Conservation (phyloP, 257 asterid species). For the Linaria vulgaris region DNA sequence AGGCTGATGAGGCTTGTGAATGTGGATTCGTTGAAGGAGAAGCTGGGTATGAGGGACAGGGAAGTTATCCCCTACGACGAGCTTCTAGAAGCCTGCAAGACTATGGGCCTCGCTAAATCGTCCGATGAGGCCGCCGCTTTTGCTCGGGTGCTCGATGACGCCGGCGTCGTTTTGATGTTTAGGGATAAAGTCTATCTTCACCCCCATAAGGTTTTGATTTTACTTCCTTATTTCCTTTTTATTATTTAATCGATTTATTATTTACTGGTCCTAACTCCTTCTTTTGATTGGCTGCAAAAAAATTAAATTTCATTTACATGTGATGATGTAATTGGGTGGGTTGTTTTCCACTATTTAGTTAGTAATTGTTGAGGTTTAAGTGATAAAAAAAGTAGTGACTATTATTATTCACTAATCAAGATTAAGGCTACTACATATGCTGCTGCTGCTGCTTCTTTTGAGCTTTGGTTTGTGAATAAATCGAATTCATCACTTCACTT, state of each 20-base stretch:
- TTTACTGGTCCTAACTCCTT: too few relatives aligned
- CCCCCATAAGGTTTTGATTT: constrained; percentile 64
- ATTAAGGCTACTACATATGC: too few relatives aligned
- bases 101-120: constrained; percentile 61
- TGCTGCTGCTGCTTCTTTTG: too few relatives aligned
- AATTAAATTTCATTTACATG: too few relatives aligned
- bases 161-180: constrained; percentile 76
- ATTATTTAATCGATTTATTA: too few relatives aligned
- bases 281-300: too few relatives aligned
- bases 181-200: constrained; percentile 82
- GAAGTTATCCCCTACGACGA: constrained; percentile 62
- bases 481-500: background rate
- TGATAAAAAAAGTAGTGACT: too few relatives aligned
- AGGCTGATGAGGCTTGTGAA: constrained; percentile 80
- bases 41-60: constrained; percentile 54
- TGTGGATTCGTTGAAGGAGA: constrained; percentile 70
- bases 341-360: too few relatives aligned
- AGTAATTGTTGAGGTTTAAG: too few relatives aligned
- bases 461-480: too few relatives aligned
- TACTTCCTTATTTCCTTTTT: background rate
- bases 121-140: constrained; percentile 62
- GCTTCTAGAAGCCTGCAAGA: constrained; percentile 52
- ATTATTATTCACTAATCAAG: too few relatives aligned
- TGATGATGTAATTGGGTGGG: too few relatives aligned
- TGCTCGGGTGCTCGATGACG: constrained; percentile 76